Base-by-base conservation (phyloP, 2,329 filamentous ascomycete genomes). In the Ophiostoma sp. region DNA sequence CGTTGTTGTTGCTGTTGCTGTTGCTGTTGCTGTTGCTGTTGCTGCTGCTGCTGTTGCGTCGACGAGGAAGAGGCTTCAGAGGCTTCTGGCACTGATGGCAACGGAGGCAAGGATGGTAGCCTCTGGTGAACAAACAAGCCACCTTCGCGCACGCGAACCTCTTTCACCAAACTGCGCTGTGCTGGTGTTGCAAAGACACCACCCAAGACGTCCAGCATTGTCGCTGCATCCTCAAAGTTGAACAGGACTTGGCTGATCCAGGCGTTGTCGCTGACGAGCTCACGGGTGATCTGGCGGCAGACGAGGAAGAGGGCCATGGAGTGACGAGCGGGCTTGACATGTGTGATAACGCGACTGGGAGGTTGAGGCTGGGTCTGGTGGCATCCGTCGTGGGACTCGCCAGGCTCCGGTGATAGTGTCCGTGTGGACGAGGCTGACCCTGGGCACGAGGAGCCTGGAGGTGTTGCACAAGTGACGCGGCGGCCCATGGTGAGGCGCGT, bases 231-330 rank as follows among this genome's bases (percentile, higher is more conserved):
- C 31, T 76, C 76, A 69, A 77, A 77, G 48, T 75, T 73, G 70
- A 76, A 77, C 31, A 77, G 73, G n/a, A 77, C 72, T 57, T 76
- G 76, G 57, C 76, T 57, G 12, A 77, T 69, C 76, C 76, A 77
- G 4, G 75, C 73, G 12, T 76, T 72, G 73, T 77, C 74, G 33
- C 36, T 33, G 28, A 70, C 68, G 36, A 77, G 73, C 73, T 77
- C 76, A n/a, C n/a, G 48, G 6, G 73, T 73, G 25, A 75, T 70
- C 61, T 77, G 76, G 39, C 75, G 75, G 28, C 76, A 77, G 4
- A 77, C 76, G 2, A 25, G 45, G 15, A 77, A 75, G 31, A 77
- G 72, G 9, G 76, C 76, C 39, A 77, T 73, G 2, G 76, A 72
- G 70, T 77, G 70, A 2, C 71, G 75, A 0, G 75, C 76, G 2